A percentile compares a stretch with the other conserved stretches of the same genome.
Evolutionary conservation across 768 basidiomycete species (phyloP).

Genomic region (Tylopilus sp.): DNA sequence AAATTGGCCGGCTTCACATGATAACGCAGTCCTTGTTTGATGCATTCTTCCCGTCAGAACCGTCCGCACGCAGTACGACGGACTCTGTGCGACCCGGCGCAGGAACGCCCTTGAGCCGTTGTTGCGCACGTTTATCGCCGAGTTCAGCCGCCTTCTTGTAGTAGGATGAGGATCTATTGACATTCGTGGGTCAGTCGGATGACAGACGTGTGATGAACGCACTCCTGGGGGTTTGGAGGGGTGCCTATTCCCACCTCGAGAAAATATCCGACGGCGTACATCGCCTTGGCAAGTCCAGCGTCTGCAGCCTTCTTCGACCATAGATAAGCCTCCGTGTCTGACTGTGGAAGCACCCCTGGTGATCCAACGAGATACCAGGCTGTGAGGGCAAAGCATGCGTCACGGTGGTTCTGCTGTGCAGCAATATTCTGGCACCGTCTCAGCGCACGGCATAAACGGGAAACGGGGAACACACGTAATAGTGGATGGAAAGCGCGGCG

Average conservation of each 20-base stretch:
- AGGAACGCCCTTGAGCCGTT: conserved; percentile 68
- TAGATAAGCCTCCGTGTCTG: conserved; percentile 95
- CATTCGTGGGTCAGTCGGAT: background rate
- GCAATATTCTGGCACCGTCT: conserved; percentile 78
- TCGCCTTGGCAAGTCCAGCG: conserved; percentile 86
- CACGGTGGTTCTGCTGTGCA: conserved; percentile 94
- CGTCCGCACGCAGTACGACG: conserved; percentile 54
- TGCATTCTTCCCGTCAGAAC: conserved; percentile 45
- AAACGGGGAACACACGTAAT: conserved; percentile 72
- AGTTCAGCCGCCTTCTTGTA: conserved; percentile 89
- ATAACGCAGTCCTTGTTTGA: conserved; percentile 81
- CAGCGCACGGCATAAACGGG: conserved; percentile 9
- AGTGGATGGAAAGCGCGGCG: conserved; percentile 95
- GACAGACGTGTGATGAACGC: conserved; percentile 25
- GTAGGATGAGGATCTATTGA: conserved; percentile 62
- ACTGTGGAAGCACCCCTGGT: conserved; percentile 94
- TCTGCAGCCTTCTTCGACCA: conserved; percentile 98
- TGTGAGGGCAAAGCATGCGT: conserved; percentile 96
- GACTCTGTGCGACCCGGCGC: conserved; percentile 60
- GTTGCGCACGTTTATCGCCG: conserved; percentile 90
- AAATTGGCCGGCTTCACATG: conserved; percentile 51
- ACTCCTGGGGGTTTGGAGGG: conserved; percentile 62
- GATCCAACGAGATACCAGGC: conserved; percentile 99
- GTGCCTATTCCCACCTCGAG: conserved; percentile 93
- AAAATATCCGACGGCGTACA: conserved; percentile 99